phyloP scores from a whole-genome alignment of 495 filamentous ascomycete genomes.

The Hypoxylon cercidicola region DNA sequence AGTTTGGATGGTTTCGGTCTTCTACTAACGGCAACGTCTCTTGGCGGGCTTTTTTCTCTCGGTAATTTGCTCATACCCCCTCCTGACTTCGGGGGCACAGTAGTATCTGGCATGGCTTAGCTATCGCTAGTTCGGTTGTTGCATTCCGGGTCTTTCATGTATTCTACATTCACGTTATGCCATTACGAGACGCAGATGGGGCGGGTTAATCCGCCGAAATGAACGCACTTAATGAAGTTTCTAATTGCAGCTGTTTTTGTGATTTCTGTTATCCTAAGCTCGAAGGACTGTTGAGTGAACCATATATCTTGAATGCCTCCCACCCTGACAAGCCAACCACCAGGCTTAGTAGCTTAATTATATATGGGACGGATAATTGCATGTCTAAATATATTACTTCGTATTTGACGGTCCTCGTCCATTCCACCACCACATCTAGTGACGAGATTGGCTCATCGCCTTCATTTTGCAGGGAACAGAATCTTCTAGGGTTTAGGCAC shows the following conservation, averaged over 20 bases:
- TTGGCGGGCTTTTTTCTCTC: conserved; percentile 48
- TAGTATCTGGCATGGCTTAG: conserved; percentile 34
- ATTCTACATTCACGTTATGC: conserved; percentile 47
- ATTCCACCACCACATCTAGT: no score
- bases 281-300: neutral
- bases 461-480: no score
- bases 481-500: no score
- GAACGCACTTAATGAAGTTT: conserved; percentile 27
- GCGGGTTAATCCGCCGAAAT: conserved; percentile 42
- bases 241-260: neutral
- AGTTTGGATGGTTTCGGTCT: conserved; percentile 56
- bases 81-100: conserved; percentile 28
- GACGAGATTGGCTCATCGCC: no score
- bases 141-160: conserved; percentile 41
- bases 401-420: no score
- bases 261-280: neutral
- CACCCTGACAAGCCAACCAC: no score
- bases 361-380: no score
- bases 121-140: conserved; percentile 29
- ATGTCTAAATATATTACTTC: no score
- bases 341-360: no score
- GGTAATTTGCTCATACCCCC: conserved; percentile 45
- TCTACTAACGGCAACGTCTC: conserved; percentile 48
- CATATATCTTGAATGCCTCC: no score
- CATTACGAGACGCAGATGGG: conserved; percentile 45